Base-by-base conservation (phyloP, 345 rosid species). In the Kernera saxatilis region DNA sequence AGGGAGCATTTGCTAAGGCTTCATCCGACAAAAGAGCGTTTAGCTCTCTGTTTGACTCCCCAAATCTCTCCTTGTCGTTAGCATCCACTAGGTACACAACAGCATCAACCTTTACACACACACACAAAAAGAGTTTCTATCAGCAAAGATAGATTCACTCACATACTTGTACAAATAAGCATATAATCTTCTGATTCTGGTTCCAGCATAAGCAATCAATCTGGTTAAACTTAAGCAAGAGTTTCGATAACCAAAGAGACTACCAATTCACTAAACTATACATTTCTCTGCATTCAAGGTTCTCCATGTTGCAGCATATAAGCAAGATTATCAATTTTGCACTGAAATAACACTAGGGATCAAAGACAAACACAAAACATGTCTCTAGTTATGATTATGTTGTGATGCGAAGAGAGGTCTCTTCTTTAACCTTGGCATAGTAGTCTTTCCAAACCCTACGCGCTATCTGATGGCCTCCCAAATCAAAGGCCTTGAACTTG, bases 381-480 rank as follows among this genome's bases (percentile, higher is more conserved):
- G 35, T 18, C 15, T 30, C 2, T 22, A 35, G 45, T 0, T 6
- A 22, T 18, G 29, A 6, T 45, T 4, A 40, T 23, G 61, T 22
- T 67, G 0, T 22, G 39, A 14, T 15, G 11, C 3, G 26, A 45
- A 26, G 30, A 67, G 30, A 46, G 50, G 23, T 5, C 0, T 3
- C n/a, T n/a, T n/a, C n/a, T 48, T 9, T 17, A 32, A 87, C 96
- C 96, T 89, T 87, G 21, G 96, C 87, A 65, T 87, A 89, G 75
- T 87, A 89, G 74, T 89, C 96, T 73, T 87, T 89, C 96, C 96
- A 89, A 30, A 89, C 96, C 23, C 96, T 66, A 22, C 96, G 85
- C 43, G 92, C 96, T 80, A 89, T 89, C 83, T 89, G 96, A 63
- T 89, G 96, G 15, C 96, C 96, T 12, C 96, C 92, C 81, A 89